These are phyloP conservation scores for Scleroderma bovista DNA, from an alignment of 768 basidiomycete species.

Conservation along the genomic window DNA sequence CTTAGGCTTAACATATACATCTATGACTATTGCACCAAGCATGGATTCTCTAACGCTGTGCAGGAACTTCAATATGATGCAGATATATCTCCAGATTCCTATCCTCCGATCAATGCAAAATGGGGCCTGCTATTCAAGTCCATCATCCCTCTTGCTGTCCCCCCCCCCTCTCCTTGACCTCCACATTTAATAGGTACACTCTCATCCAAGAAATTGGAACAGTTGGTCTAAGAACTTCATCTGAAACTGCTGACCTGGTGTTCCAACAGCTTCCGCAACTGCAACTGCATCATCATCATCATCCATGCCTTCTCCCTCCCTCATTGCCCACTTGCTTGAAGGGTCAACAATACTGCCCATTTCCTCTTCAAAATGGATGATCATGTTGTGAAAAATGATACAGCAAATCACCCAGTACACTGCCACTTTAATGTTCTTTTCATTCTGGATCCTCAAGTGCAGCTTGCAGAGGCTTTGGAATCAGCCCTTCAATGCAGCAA, in stretches of 20 bases:
- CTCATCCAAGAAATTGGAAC: background rate
- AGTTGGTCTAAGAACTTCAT: background rate
- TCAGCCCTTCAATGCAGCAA: slow-evolving; percentile 3
- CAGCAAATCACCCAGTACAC: background rate
- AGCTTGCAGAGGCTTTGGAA: background rate
- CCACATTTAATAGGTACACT: background rate
- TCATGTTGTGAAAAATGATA: background rate
- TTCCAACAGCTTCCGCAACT: background rate
- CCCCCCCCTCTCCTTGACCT: background rate
- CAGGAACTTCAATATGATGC: slow-evolving; percentile 62
- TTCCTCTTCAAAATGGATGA: background rate
- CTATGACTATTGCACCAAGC: slow-evolving; percentile 78
- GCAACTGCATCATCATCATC: background rate
- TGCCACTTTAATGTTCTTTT: too few species aligned
- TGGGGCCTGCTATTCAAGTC: slow-evolving; percentile 84
- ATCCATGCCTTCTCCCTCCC: background rate
- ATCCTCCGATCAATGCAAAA: slow-evolving; percentile 76
- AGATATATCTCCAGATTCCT: slow-evolving; percentile 53
- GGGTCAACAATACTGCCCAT: background rate
- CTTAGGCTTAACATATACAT: slow-evolving; percentile 87
- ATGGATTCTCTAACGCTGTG: slow-evolving; percentile 71
- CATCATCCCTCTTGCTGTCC: slow-evolving; percentile 16
- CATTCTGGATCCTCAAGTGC: too few species aligned
- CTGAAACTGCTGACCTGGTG: background rate
- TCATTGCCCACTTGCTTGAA: background rate